Base-by-base conservation (phyloP, 495 filamentous ascomycete genomes). In the Aspergillus indologenus region DNA sequence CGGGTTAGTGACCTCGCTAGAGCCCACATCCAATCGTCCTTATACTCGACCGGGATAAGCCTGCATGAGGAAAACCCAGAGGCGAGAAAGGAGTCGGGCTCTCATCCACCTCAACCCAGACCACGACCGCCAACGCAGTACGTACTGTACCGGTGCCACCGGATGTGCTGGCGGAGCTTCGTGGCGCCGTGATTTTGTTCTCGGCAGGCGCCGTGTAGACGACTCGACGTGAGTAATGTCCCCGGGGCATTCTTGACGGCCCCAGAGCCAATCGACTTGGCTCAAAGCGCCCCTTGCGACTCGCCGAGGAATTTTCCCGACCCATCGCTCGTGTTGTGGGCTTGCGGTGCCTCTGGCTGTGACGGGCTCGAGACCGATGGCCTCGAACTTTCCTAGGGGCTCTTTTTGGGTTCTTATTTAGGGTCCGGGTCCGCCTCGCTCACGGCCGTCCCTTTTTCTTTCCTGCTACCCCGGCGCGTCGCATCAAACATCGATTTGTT, bases 211-310 rank as follows among this genome's bases (percentile, higher is more conserved):
- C 34, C 34, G 34, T 40, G 34, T 40, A 15, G 34, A 40, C 34
- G 12, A 40, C 34, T 40, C 34, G 12, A 40, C 34, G 34, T 40
- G 34, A 40, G 12, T 40, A 40, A 40, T 40, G 34, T 14, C 5
- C 34, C 12, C 34, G 34, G 34, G 12, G 34, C 34, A 40, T 40
- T 40, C 34, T 40, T 40, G 34, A 40, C 12, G 6, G 34, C 34
- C 34, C 34, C 12, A 14, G 34, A 11, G 34, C 52, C 52, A 54
- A 54, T 54, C 42, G 40, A 45, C 40, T 56, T 9, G 50, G 45
- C 34, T 18, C 31, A n/a, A 21, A 57, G 48, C 24, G 55, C 54
- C 58, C 60, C 64, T 63, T 63, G 54, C 58, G 57, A 62, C 61
- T 65, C 53, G 56, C 29, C 42, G 44, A 58, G 47, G 24, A 58